Evolutionary conservation across 1,284 basidiomycete species (phyloP), one percentile per base, ranked within the genome.

Genomic region (Ustilago lituana): DNA sequence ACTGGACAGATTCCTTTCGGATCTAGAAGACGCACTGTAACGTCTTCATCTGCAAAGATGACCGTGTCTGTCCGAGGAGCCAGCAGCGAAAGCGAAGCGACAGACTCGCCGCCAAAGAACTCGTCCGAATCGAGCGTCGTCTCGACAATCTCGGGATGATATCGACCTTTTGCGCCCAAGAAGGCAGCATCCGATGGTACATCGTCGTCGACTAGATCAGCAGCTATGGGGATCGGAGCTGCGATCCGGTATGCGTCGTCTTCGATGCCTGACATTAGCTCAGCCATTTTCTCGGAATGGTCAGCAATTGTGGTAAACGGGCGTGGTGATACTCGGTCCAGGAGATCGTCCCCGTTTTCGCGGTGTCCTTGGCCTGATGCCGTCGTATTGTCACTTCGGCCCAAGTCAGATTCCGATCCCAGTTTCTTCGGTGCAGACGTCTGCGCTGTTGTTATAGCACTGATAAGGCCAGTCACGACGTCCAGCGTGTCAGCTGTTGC

Each of bases 181-280:
- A 94, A 98, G 73, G 93, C 91, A 31, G 86, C 84, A 80, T 98
- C 94, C 15, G 87, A 90, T 0, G 94, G 94, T 11, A 98, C 85
- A 78, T 98, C 93, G 77, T 98, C 95, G 37, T 87, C 85, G 43
- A 98, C 90, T 87, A 97, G 89, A 82, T 98, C 94, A 4, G 91
- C 89, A 4, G 88, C 86, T 5, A 88, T 87, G 6, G 83, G 76
- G 64, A 92, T 35, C 14, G 67, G 89, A 0, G 91, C 90, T 6
- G 89, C 81, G 20, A 85, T 85, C 45, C 84, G 86, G 83, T 96
- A 97, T 0, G 93, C 92, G 32, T 90, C 82, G 55, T 94, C 89
- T 58, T 96, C 93, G 23, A 97, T 84, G 15, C 91, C 92, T 50
- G 87, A 91, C 35, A 56, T 40, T 11, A 77, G 40, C 24, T 54